These are phyloP conservation scores for Eucalyptus albens DNA, from an alignment of 345 rosid species.

Conservation along the genomic window DNA sequence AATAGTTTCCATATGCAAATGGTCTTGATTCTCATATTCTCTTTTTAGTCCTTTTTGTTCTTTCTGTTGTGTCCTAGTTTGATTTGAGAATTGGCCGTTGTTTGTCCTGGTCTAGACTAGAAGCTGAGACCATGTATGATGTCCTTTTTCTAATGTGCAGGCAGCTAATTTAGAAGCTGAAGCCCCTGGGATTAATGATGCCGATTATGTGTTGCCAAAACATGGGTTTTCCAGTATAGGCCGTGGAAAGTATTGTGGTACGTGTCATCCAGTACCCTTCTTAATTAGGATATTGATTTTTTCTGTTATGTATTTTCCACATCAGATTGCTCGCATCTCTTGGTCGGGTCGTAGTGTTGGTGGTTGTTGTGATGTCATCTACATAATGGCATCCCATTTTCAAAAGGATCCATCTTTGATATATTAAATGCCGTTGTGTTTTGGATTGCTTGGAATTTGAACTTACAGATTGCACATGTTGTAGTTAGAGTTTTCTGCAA, in stretches of 20 bases:
- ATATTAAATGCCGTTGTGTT: not conserved
- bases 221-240: slow-evolving; percentile 62
- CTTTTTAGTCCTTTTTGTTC: not conserved
- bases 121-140: not conserved
- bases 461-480: not conserved
- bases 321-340: not conserved
- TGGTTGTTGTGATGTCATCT: not conserved
- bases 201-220: slow-evolving; percentile 53
- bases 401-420: not conserved
- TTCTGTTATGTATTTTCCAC: not conserved
- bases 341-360: not conserved
- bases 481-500: not conserved
- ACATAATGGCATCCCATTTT: not conserved
- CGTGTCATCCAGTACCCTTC: not conserved
- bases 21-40: not conserved
- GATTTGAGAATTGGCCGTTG: not conserved
- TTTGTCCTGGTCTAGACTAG: not conserved
- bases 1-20: not conserved
- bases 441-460: not conserved
- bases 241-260: slow-evolving; percentile 84
- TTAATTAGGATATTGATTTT: not conserved
- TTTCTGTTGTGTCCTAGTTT: not conserved
- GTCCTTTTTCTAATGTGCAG: slow-evolving; percentile 20
- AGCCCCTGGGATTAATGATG: slow-evolving; percentile 51
- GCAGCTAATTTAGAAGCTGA: slow-evolving; percentile 82